These are phyloP conservation scores for Trichoderma orchidacearum DNA, from an alignment of 495 filamentous ascomycete species.

Conservation along the genomic window DNA sequence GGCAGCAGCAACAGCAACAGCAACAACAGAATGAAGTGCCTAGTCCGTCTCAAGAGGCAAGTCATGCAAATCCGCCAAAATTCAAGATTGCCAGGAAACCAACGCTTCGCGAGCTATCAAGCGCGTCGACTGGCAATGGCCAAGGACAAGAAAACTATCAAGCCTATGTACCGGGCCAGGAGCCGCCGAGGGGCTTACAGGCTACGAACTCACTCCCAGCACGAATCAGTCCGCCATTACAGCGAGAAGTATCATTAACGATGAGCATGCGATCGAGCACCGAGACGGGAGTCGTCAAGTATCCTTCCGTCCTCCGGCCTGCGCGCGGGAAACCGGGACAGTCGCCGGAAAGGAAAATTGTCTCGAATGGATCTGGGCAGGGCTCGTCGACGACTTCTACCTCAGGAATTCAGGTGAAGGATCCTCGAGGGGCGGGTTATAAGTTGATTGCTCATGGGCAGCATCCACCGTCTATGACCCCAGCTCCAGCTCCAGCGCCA, in stretches of 20 bases:
- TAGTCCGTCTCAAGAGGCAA: background rate
- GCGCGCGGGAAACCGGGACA: background rate
- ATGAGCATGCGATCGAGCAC: background rate
- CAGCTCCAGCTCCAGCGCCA: background rate
- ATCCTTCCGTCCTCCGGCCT: background rate
- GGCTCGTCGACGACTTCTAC: background rate
- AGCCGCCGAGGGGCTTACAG: background rate
- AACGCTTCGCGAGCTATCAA: background rate
- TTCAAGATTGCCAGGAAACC: conserved; percentile 3
- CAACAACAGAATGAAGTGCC: background rate
- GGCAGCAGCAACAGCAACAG: conserved; percentile 1
- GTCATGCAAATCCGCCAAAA: background rate
- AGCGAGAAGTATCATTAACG: background rate
- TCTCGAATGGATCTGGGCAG: background rate
- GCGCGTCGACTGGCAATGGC: background rate
- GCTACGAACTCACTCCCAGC: background rate
- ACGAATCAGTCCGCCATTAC: background rate
- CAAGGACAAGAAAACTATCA: background rate
- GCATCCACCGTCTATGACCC: background rate
- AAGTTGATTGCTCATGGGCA: background rate
- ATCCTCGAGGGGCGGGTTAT: background rate
- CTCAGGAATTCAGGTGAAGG: background rate
- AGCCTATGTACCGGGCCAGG: background rate
- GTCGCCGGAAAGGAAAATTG: background rate
- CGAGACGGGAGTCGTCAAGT: background rate